These are phyloP conservation scores for Botryosphaeria dothidea DNA, from an alignment of 2,329 filamentous ascomycete genomes.

Conservation along the genomic window DNA sequence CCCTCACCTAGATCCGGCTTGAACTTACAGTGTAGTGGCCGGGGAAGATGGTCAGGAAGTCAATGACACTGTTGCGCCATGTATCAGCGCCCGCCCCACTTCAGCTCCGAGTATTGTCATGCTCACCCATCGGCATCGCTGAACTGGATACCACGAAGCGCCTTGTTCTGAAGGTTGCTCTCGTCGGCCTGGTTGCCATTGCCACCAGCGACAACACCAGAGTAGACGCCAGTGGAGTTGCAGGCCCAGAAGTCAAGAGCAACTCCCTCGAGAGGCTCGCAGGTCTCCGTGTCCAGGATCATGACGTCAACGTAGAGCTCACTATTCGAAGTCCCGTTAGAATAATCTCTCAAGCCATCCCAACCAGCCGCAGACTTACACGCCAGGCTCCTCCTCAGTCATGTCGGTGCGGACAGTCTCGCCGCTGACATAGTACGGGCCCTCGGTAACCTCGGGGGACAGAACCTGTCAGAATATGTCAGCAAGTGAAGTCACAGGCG, in stretches of 20 bases:
- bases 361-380: neutral
- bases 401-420: slow-evolving; percentile 54
- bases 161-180: slow-evolving; percentile 37
- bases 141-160: slow-evolving; percentile 51
- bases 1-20: no score
- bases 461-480: slow-evolving; percentile 19
- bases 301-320: slow-evolving; percentile 45
- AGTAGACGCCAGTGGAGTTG: slow-evolving; percentile 43
- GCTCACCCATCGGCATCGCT: slow-evolving; percentile 45
- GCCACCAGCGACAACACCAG: slow-evolving; percentile 42
- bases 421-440: slow-evolving; percentile 48
- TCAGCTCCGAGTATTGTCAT: neutral
- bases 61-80: neutral
- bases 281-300: slow-evolving; percentile 56
- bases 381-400: slow-evolving; percentile 48
- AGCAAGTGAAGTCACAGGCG: neutral
- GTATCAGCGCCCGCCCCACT: neutral
- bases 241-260: slow-evolving; percentile 56
- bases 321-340: slow-evolving; percentile 26
- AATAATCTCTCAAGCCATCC: slow-evolving; percentile 39
- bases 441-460: slow-evolving; percentile 34
- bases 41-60: slow-evolving; percentile 43
- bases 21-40: slow-evolving; percentile 27
- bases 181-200: slow-evolving; percentile 43
- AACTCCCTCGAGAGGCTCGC: slow-evolving; percentile 50